phyloP scores from a whole-genome alignment of 139 green algal genomes.

The Chlamydomonas incerta region DNA sequence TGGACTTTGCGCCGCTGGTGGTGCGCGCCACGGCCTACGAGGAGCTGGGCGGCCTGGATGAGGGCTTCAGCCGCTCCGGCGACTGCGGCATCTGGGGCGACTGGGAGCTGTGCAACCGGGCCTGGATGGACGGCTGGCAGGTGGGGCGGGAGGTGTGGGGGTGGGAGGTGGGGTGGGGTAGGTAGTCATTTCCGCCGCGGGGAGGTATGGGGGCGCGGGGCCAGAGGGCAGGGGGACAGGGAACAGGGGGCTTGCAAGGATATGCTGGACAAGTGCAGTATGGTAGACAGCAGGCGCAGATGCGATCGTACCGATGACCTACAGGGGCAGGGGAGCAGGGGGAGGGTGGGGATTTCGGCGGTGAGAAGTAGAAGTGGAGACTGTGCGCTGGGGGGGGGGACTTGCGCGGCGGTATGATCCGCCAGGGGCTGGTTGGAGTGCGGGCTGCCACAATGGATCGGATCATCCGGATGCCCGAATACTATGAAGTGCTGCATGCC shows the following conservation, averaged over 20 bases:
- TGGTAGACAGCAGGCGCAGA: too few relatives aligned
- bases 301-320: too few relatives aligned
- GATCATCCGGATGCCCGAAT: too few relatives aligned
- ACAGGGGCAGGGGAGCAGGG: too few relatives aligned
- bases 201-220: accelerated
- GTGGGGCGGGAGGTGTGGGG: slow-evolving; percentile 36
- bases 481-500: too few relatives aligned
- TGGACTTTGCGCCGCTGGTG: slow-evolving; percentile 46
- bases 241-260: not conserved
- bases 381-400: too few relatives aligned
- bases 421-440: too few relatives aligned
- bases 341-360: too few relatives aligned
- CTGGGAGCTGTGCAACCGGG: slow-evolving; percentile 39
- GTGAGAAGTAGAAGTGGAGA: too few relatives aligned
- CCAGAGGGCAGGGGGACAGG: not conserved
- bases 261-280: not conserved
- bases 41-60: slow-evolving; percentile 41
- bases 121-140: too few relatives aligned
- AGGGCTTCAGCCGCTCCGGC: slow-evolving; percentile 22
- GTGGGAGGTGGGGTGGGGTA: not conserved
- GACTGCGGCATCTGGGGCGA: slow-evolving; percentile 53
- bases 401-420: too few relatives aligned
- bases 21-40: slow-evolving; percentile 13
- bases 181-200: not conserved
- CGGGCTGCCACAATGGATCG: too few relatives aligned